Evolutionary conservation across 2,329 filamentous ascomycete genomes (phyloP).

Genomic region (Cordyceps fumosorosea): DNA sequence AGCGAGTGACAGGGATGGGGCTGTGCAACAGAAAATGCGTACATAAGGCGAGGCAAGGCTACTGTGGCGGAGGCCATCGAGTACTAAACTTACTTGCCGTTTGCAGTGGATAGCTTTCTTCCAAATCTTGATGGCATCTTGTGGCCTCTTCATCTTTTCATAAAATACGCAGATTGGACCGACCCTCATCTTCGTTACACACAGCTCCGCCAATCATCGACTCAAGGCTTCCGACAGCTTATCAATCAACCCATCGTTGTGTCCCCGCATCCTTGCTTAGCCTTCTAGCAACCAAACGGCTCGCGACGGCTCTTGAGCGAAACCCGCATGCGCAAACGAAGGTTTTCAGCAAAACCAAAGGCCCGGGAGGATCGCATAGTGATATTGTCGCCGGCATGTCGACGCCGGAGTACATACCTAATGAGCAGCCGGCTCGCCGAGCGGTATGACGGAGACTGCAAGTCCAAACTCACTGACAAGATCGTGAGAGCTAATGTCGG

Average conservation of each 20-base stretch:
- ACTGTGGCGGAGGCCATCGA: conserved; percentile 4
- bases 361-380: background rate
- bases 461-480: background rate
- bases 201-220: too few species aligned
- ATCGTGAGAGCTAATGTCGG: background rate
- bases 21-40: background rate
- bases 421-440: conserved; percentile 9
- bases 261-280: background rate
- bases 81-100: background rate
- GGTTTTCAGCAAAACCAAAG: background rate
- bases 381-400: background rate
- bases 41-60: background rate
- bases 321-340: background rate
- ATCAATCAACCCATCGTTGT: background rate
- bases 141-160: background rate
- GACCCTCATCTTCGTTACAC: background rate
- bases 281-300: background rate
- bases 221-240: background rate
- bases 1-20: background rate
- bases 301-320: background rate
- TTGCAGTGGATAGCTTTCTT: background rate
- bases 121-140: background rate
- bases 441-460: conserved; percentile 5
- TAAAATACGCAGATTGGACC: background rate
- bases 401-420: conserved; percentile 1